These are phyloP conservation scores for Cryptococcus floricola DNA, from an alignment of 1,284 basidiomycete species.

Conservation along the genomic window DNA sequence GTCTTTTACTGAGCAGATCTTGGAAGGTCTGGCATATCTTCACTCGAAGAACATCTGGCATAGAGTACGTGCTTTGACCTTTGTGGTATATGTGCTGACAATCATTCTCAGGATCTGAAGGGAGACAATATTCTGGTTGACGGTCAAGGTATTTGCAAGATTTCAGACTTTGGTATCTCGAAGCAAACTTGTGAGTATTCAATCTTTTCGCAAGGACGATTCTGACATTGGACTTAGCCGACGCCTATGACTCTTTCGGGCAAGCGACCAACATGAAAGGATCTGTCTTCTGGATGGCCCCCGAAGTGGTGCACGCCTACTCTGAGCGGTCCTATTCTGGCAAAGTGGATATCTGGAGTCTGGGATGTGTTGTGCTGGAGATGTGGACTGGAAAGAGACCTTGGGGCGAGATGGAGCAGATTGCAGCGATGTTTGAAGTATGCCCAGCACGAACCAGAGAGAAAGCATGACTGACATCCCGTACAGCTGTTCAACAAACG, in stretches of 20 bases:
- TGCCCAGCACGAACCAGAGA: constrained; percentile 19
- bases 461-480: not conserved
- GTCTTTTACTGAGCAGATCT: constrained; percentile 88
- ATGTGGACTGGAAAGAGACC: constrained; percentile 96
- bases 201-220: not conserved
- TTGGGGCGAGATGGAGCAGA: constrained; percentile 83
- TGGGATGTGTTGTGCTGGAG: constrained; percentile 94
- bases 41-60: constrained; percentile 90
- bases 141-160: constrained; percentile 89
- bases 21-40: constrained; percentile 87
- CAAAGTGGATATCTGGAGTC: constrained; percentile 97
- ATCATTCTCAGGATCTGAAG: constrained; percentile 74
- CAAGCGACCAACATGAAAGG: constrained; percentile 86
- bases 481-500: constrained; percentile 53
- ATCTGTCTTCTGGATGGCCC: constrained; percentile 99
- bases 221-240: constrained; percentile 49
- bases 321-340: constrained; percentile 83
- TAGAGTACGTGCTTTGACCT: constrained; percentile 56
- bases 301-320: constrained; percentile 67
- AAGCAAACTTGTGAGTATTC: constrained; percentile 60
- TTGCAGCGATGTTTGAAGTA: constrained; percentile 92
- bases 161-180: constrained; percentile 89
- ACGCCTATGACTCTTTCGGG: constrained; percentile 75
- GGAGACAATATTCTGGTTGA: constrained; percentile 98
- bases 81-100: not conserved